Base-by-base conservation (phyloP, 2,329 filamentous ascomycete species). In the Monascus ruber region DNA sequence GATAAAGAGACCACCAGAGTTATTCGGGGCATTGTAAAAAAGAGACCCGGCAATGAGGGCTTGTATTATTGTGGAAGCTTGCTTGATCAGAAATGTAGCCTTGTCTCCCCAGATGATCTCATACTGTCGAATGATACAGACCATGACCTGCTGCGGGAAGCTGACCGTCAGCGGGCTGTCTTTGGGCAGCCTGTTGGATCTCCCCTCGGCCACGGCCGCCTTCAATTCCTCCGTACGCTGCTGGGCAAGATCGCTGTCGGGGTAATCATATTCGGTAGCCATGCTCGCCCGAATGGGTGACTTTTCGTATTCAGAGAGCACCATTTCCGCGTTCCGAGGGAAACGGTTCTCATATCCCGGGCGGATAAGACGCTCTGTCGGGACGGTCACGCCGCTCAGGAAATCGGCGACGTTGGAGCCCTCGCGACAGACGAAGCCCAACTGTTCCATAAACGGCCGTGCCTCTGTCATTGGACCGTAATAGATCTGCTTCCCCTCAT, bases 61-160 rank as follows among this genome's bases (percentile, higher is more conserved):
- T 48, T 81, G 75, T 0, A 68, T 49, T 5, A 82, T 50, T 1
- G 73, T 77, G 0, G 71, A 69, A 4, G 66, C 57, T 47, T 81
- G 76, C 52, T 79, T 80, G 59, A 81, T 76, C 44, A 78, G 47
- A 31, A 81, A 75, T 0, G 76, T 78, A 0, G 72, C 66, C 47
- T 77, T 79, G 55, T 83, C 77, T 32, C 78, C 78, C 67, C 71
- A 74, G 1, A 83, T 50, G 26, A 82, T 77, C 47, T 81, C 76
- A 44, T 81, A 82, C 45, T 82, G 77, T 4, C 80, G 71, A 17
- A 55, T 58, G 9, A 80, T 56, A 39, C 73, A 74, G 1, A 74
- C 68, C 29, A 64, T 70, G 25, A 81, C 68, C 49, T 85, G 78
- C 1, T 61, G 57, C 0, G 52, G 8, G 45, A 80, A 77, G 24